These are phyloP conservation scores for Fusarium duplospermum DNA, from an alignment of 2,329 filamentous ascomycete species.

Conservation along the genomic window DNA sequence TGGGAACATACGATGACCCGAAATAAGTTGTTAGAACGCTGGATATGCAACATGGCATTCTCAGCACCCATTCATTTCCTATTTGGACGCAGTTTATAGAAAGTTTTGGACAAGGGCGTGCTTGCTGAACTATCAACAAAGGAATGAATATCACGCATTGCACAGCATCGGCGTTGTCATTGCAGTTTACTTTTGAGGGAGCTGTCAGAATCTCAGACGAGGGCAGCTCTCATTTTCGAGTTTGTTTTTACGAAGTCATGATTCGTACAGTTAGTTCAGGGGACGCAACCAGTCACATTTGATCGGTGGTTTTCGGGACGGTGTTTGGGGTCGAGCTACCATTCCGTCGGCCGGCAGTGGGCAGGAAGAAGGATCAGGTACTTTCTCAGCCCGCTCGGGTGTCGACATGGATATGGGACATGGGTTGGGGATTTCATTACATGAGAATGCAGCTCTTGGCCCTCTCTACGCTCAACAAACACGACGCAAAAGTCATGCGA, in stretches of 20 bases:
- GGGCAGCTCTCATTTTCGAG: slow-evolving; percentile 6
- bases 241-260: slow-evolving; percentile 34
- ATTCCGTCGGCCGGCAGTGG: neutral
- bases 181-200: slow-evolving; percentile 18
- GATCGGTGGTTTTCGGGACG: slow-evolving; percentile 3
- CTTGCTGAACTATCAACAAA: slow-evolving; percentile 10
- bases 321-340: neutral
- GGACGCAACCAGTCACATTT: neutral
- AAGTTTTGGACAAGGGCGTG: slow-evolving; percentile 21
- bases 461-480: slow-evolving; percentile 13
- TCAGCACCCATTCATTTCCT: neutral
- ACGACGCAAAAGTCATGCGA: slow-evolving; percentile 35
- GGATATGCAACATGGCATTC: neutral
- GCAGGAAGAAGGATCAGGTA: slow-evolving; percentile 15
- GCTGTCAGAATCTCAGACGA: neutral
- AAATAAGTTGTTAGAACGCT: neutral
- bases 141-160: slow-evolving; percentile 34
- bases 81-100: slow-evolving; percentile 2
- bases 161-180: slow-evolving; percentile 51
- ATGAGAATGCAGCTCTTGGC: slow-evolving; percentile 44
- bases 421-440: slow-evolving; percentile 39
- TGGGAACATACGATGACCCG: slow-evolving; percentile 51
- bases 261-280: slow-evolving; percentile 8
- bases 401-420: slow-evolving; percentile 28
- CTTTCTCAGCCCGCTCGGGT: slow-evolving; percentile 5